Evolutionary conservation across 1,284 basidiomycete genomes (phyloP).

Genomic region (Moesziomyces antarcticus): DNA sequence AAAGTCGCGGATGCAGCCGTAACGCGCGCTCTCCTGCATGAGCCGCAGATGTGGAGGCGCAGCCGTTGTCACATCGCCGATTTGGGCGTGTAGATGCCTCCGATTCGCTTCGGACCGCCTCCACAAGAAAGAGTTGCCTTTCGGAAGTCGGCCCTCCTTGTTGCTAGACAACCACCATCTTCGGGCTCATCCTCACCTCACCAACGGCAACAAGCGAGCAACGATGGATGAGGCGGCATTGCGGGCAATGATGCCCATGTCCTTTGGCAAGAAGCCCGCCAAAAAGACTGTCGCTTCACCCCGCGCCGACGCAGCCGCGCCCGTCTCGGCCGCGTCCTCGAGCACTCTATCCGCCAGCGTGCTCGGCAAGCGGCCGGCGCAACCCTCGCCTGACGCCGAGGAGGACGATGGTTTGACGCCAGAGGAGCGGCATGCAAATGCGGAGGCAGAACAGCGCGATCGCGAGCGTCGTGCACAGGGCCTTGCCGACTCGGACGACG

Average conservation of each 20-base stretch:
- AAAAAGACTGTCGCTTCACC: neutral
- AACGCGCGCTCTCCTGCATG: too few relatives aligned
- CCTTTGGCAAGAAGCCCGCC: slow-evolving; percentile 50
- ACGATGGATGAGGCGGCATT: slow-evolving; percentile 65
- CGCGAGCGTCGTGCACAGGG: slow-evolving; percentile 24
- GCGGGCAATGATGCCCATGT: slow-evolving; percentile 62
- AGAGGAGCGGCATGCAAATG: slow-evolving; percentile 52
- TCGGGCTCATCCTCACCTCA: neutral
- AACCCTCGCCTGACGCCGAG: neutral
- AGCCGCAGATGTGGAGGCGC: too few relatives aligned
- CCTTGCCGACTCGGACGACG: slow-evolving; percentile 14
- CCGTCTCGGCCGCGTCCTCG: neutral
- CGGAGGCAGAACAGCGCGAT: slow-evolving; percentile 7
- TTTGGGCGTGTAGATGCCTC: too few relatives aligned
- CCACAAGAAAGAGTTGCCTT: neutral
- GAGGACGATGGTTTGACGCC: slow-evolving; percentile 57
- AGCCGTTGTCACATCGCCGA: too few relatives aligned
- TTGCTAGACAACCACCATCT: neutral
- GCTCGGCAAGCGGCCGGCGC: slow-evolving; percentile 13
- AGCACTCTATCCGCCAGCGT: slow-evolving; percentile 2
- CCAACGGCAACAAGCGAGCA: neutral
- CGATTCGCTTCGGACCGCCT: neutral
- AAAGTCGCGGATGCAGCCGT: too few relatives aligned
- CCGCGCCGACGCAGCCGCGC: neutral
- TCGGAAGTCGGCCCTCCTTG: neutral